Base-by-base conservation (phyloP, 1,139 yeast genomes). In the Yarrowia galli region DNA sequence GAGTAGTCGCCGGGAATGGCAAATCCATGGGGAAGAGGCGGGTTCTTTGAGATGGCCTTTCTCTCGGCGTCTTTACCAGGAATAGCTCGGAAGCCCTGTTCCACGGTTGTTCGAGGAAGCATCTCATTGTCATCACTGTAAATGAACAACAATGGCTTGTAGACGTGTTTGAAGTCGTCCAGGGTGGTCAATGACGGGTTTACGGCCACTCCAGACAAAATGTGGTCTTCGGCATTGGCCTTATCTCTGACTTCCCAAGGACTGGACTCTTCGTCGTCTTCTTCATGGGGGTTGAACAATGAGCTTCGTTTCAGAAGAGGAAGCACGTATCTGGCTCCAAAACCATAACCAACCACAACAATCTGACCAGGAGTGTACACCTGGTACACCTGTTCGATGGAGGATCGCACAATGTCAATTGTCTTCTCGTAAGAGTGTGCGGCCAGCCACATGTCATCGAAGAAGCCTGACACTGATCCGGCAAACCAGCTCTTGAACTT, bases 361-460 rank as follows among this genome's bases (percentile, higher is more conserved):
- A 78, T 71, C 23, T 73, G 74, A 35, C 73, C 68, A 6, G 81
- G 81, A 18, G 73, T 73, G 71, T 78, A 79, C 0, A 75, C 75
- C 9, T 75, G 76, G 22, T 78, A 70, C 20, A 79, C 73, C 60
- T 79, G 81, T 6, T 78, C 74, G 25, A 80, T 71, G 2, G 77
- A 73, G 9, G 72, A 69, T 35, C 77, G 72, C 15, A 79, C 70
- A 12, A 71, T 71, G 1, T 77, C 78, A 73, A 73, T 71, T 2
- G 78, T 75, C 71, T 77, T 70, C 69, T 78, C 73, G 72, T 73
- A 68, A 2, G 79, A 76, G 70, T 79, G 82, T 48, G 76, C 74
- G n/a, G 81, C 81, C 16, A 79, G 68, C 82, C 82, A 79, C 76
- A 78, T 78, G 68, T 78, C 81, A 32, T 79, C 77, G 69, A 76